These are phyloP conservation scores for Athelia psychrophila DNA, from an alignment of 1,284 basidiomycete species.

Conservation along the genomic window DNA sequence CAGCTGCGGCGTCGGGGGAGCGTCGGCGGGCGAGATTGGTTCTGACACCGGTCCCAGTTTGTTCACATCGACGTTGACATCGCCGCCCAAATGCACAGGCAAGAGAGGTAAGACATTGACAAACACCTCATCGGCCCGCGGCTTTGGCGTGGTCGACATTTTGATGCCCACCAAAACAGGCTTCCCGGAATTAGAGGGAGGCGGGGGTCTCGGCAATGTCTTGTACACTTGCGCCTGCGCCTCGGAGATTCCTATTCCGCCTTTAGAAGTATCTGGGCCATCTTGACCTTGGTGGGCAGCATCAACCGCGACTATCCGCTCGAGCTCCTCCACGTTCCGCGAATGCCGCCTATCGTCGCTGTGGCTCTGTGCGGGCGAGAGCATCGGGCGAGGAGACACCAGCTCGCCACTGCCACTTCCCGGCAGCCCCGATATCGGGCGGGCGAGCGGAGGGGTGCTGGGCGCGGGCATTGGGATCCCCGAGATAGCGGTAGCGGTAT, in stretches of 20 bases:
- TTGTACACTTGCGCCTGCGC: slow-evolving; percentile 51
- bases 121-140: slow-evolving; percentile 1
- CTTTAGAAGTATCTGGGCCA: too few species aligned
- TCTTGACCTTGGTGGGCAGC: too few species aligned
- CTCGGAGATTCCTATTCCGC: too few species aligned
- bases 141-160: slow-evolving; percentile 1
- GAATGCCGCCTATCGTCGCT: too few species aligned
- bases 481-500: slow-evolving; percentile 5
- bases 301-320: slow-evolving; percentile 46
- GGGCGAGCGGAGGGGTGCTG: slow-evolving; percentile 7
- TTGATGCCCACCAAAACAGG: slow-evolving; percentile 1
- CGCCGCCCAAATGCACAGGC: too few species aligned
- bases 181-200: slow-evolving; percentile 36
- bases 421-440: slow-evolving; percentile 14
- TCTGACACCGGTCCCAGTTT: slow-evolving; percentile 10
- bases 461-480: slow-evolving; percentile 7
- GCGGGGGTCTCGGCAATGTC: slow-evolving; percentile 57
- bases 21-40: slow-evolving; percentile 4
- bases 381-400: slow-evolving; percentile 57
- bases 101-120: too few species aligned
- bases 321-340: slow-evolving; percentile 50
- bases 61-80: slow-evolving; percentile 4
- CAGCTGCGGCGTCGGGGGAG: slow-evolving; percentile 52
- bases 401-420: slow-evolving; percentile 21
- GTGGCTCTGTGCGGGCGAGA: slow-evolving; percentile 35